Evolutionary conservation across 2,329 filamentous ascomycete species (phyloP).

Genomic region (Celoporthe dispersa): DNA sequence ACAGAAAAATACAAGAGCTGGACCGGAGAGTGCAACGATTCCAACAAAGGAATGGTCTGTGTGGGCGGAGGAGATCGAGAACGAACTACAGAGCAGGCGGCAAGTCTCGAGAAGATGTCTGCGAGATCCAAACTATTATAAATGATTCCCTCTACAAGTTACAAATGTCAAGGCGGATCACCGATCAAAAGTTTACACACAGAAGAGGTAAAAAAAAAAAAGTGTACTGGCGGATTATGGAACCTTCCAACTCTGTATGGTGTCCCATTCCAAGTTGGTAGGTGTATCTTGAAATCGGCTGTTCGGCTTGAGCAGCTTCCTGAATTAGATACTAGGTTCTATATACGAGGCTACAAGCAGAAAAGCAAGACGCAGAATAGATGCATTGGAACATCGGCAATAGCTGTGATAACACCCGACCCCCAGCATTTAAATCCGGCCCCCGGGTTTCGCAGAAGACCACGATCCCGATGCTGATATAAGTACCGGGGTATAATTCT

Average conservation of each 20-base stretch:
- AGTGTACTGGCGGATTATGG: neutral
- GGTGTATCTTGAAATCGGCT: neutral
- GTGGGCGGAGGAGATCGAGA: neutral
- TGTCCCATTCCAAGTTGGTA: neutral
- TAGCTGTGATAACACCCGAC: neutral
- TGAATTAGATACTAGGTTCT: neutral
- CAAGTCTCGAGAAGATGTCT: neutral
- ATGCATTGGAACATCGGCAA: neutral
- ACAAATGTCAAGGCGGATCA: neutral
- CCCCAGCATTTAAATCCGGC: neutral
- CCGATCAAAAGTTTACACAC: neutral
- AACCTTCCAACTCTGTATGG: neutral
- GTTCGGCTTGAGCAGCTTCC: neutral
- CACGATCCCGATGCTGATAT: neutral
- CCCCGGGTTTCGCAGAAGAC: neutral
- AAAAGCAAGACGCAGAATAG: neutral
- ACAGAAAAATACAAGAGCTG: neutral
- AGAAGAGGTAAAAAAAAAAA: neutral
- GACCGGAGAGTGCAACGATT: neutral
- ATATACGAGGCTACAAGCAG: neutral
- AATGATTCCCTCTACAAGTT: neutral
- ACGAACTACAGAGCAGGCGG: neutral
- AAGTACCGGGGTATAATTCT: neutral
- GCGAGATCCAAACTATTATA: neutral
- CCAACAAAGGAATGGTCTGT: neutral